Conservation (phyloP, 352 stramenopile genomes). For the Pythium folliculosum region DNA sequence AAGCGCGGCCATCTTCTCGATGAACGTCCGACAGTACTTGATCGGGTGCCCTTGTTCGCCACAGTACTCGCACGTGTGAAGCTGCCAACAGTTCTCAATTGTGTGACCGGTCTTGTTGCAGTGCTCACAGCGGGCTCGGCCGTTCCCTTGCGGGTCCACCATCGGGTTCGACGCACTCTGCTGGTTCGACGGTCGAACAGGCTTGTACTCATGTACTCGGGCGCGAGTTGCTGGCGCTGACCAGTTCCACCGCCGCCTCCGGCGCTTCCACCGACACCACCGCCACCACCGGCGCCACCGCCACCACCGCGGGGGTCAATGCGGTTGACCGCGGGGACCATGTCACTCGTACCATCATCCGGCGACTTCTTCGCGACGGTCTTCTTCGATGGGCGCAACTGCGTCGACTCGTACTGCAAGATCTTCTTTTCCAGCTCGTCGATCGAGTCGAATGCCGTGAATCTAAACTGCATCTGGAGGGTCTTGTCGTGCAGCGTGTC, state of each 20-base stretch:
- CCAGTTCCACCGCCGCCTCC: too few species aligned
- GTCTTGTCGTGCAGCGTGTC: constrained; percentile 26
- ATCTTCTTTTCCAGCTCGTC: constrained; percentile 19
- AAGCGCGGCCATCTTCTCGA: constrained; percentile 3
- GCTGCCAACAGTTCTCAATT: not conserved
- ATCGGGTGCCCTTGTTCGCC: constrained; percentile 8
- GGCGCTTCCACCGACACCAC: too few species aligned
- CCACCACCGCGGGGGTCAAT: too few species aligned
- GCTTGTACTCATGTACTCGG: too few species aligned
- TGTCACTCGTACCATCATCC: not conserved
- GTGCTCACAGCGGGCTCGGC: too few species aligned
- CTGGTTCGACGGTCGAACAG: too few species aligned
- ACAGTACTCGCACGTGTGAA: constrained; percentile 13
- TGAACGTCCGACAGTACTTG: constrained; percentile 7
- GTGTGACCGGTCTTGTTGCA: not conserved
- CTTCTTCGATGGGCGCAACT: constrained; percentile 10
- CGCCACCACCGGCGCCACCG: too few species aligned
- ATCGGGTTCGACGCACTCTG: too few species aligned
- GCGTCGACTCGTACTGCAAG: constrained; percentile 16
- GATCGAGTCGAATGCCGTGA: constrained; percentile 11
- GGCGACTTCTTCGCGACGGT: not conserved
- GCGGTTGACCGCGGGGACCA: not conserved
- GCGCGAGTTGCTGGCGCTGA: too few species aligned
- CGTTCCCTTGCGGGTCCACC: too few species aligned
- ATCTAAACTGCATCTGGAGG: constrained; percentile 18